Evolutionary conservation across 306 rosid species (phyloP), one percentile per base, ranked within the genome.

Genomic region (Inga leiocalycina): DNA sequence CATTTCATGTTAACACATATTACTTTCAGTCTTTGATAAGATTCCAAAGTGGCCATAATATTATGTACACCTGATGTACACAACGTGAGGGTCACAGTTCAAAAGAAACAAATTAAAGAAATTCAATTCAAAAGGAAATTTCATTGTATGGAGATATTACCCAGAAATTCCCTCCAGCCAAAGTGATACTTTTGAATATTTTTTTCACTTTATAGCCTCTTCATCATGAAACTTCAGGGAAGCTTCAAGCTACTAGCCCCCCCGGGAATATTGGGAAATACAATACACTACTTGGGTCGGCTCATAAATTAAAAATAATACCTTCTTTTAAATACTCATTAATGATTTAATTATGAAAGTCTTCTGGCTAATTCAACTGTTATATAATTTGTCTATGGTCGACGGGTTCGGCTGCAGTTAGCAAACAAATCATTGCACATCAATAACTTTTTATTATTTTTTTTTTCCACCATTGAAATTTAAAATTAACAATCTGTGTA

Each of bases 61-160:
- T 14, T 39, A 76, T 14, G 20, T 51, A 52, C 57, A 76, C 62
- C 80, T 79, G 72, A 86, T 79, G 76, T 81, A 75, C 35, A 12
- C 76, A 78, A 80, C 44, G 71, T 87, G 90, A 79, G 68, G 68
- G 79, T 77, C 84, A 89, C 86, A 75, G 71, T 51, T 79, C 87
- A 85, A 83, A 87, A 87, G 64, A 57, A 49, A 49, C 19, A 49
- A 49, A 22, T 4, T 20, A 41, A 5, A 68, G 76, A 82, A 84
- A 79, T 75, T 83, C 79, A 74, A 78, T 86, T 54, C 68, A 84
- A 80, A 87, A 71, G 72, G 79, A 81, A 82, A 8, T 20, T 73
- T 81, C 64, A 59, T 62, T 66, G 76, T 81, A 69, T 39, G 48
- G 43, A 43, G 35, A 44, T 80, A 79, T 39, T 74, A 52, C 84